These are phyloP conservation scores for Lathyrus oleraceus DNA, from an alignment of 306 rosid genomes.

Conservation along the genomic window DNA sequence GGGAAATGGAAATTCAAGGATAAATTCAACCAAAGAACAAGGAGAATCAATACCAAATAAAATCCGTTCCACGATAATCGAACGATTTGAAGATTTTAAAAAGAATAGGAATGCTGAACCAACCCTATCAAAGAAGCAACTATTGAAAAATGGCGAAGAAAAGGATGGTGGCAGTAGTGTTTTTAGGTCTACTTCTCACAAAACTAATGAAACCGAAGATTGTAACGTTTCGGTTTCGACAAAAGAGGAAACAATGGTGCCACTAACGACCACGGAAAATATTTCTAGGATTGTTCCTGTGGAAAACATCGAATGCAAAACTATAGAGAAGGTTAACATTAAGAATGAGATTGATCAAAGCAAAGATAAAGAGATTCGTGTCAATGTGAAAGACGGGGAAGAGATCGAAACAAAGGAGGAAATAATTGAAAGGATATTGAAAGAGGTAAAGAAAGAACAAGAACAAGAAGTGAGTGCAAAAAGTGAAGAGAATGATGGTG, in stretches of 20 bases:
- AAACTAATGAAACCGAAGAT: constrained; percentile 12
- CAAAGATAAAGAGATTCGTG: constrained; percentile 1
- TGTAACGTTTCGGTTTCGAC: not conserved
- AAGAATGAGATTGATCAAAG: not conserved
- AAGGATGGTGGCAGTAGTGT: not conserved
- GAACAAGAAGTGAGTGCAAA: constrained; percentile 11
- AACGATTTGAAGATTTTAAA: constrained; percentile 39
- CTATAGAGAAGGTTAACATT: not conserved
- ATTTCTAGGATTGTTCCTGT: constrained; percentile 39
- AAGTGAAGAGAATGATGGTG: not conserved
- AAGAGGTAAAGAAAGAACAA: not conserved
- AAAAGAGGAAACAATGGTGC: not conserved
- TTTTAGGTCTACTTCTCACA: constrained; percentile 24
- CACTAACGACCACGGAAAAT: not conserved
- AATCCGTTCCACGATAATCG: constrained; percentile 38
- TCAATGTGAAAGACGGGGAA: not conserved
- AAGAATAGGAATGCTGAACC: constrained; percentile 19
- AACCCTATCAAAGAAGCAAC: constrained; percentile 51
- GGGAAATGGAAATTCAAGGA: constrained; percentile 65
- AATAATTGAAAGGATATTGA: not conserved
- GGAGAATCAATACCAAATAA: constrained; percentile 40
- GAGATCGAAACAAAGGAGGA: not conserved
- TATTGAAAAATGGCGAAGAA: constrained; percentile 38
- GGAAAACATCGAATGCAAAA: not conserved
- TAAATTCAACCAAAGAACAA: constrained; percentile 29